These are phyloP conservation scores for Aspergillus sp. DNA, from an alignment of 2,329 filamentous ascomycete genomes.

Conservation along the genomic window DNA sequence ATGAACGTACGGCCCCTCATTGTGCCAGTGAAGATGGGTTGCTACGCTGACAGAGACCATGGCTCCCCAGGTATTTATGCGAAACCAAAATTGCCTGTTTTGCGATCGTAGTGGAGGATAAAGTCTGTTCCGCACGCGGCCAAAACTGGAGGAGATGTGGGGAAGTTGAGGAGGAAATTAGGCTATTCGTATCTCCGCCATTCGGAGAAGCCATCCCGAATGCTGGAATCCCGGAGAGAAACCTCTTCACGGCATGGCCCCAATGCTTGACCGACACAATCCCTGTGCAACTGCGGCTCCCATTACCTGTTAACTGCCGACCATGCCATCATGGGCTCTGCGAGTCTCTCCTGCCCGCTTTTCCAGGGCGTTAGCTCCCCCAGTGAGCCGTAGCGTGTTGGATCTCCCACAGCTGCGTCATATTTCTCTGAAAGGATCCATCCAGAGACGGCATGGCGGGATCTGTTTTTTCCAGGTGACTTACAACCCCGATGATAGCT, in stretches of 20 bases:
- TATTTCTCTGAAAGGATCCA: no score
- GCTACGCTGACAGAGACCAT: neutral
- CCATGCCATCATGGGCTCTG: neutral
- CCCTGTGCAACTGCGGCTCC: neutral
- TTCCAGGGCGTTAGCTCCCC: no score
- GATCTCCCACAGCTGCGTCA: no score
- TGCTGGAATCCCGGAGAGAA: neutral
- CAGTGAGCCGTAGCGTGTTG: no score
- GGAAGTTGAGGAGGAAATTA: neutral
- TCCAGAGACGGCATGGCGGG: no score
- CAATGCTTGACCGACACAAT: neutral
- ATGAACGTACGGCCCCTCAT: neutral
- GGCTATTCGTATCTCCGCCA: neutral
- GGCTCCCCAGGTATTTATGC: neutral
- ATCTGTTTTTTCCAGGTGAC: no score
- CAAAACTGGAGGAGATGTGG: neutral
- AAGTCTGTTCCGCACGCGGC: neutral
- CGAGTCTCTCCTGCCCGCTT: no score
- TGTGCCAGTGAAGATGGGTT: neutral
- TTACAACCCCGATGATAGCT: no score
- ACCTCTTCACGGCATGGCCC: neutral
- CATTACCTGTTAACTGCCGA: neutral
- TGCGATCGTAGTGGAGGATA: neutral
- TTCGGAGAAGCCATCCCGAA: neutral
- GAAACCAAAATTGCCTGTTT: neutral